Conservation (phyloP, 306 rosid genomes). For the Phaseolus lunatus region DNA sequence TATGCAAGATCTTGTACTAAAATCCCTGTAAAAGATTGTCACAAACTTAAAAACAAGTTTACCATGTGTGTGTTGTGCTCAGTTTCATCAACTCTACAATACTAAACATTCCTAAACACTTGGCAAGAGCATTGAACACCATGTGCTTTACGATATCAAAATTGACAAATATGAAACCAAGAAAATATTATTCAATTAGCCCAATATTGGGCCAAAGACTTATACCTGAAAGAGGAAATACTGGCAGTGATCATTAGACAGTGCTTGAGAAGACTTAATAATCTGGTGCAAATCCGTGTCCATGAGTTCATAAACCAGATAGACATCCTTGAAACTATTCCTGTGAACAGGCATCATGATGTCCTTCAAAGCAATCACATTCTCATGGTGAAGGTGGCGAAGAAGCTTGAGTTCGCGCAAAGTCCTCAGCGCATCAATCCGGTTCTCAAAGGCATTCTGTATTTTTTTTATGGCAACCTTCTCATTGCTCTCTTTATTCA, state of each 20-base stretch:
- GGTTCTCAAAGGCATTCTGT: constrained; percentile 83
- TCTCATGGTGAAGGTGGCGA: constrained; percentile 81
- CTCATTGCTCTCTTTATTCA: constrained; percentile 78
- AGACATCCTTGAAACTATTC: constrained; percentile 83
- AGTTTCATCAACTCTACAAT: constrained; percentile 29
- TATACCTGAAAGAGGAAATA: constrained; percentile 96
- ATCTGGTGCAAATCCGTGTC: constrained; percentile 97
- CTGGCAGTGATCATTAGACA: constrained; percentile 88
- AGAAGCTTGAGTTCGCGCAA: constrained; percentile 89
- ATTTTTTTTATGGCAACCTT: constrained; percentile 92
- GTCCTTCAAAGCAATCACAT: constrained; percentile 89
- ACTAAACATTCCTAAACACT: constrained; percentile 19
- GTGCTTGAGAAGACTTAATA: constrained; percentile 83
- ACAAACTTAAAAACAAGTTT: constrained; percentile 24
- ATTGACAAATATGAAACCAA: constrained; percentile 25
- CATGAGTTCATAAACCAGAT: constrained; percentile 94
- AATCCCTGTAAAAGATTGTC: not conserved
- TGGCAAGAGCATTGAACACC: not conserved
- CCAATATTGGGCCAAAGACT: not conserved
- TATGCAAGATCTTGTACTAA: not conserved
- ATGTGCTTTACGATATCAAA: constrained; percentile 13
- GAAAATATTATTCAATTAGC: not conserved
- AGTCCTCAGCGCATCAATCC: constrained; percentile 84
- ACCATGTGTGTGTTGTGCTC: not conserved
- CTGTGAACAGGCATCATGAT: constrained; percentile 87